Conservation (phyloP, 2,329 filamentous ascomycete genomes). For the Emergomyces pasteurianus region DNA sequence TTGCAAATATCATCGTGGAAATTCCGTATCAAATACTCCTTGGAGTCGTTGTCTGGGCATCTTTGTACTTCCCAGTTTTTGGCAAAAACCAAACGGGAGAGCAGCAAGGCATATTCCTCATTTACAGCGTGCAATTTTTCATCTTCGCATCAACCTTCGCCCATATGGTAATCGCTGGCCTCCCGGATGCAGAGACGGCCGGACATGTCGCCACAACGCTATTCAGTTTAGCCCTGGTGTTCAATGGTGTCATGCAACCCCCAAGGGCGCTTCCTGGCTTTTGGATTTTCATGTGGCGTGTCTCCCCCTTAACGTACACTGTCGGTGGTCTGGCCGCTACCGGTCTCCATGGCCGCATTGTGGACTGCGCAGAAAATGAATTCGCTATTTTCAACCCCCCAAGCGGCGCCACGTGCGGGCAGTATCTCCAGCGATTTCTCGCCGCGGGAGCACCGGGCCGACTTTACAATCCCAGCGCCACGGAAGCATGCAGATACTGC, state of each 20-base stretch:
- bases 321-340: slow-evolving; percentile 59
- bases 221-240: slow-evolving; percentile 62
- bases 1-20: slow-evolving; percentile 73
- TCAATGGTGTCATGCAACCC: slow-evolving; percentile 58
- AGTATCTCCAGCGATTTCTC: slow-evolving; percentile 48
- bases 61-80: slow-evolving; percentile 72
- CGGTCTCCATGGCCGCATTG: slow-evolving; percentile 54
- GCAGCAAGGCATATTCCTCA: slow-evolving; percentile 67
- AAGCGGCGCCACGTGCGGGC: slow-evolving; percentile 43
- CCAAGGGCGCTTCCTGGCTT: slow-evolving; percentile 55
- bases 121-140: slow-evolving; percentile 63
- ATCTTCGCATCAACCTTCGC: slow-evolving; percentile 74
- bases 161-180: slow-evolving; percentile 61
- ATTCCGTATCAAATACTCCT: slow-evolving; percentile 70
- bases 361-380: slow-evolving; percentile 60
- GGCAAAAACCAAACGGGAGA: slow-evolving; percentile 49
- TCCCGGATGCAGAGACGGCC: slow-evolving; percentile 62
- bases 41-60: slow-evolving; percentile 63
- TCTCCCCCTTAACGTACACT: slow-evolving; percentile 74
- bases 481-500: slow-evolving; percentile 41
- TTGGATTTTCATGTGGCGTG: slow-evolving; percentile 76
- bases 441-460: slow-evolving; percentile 37
- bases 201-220: slow-evolving; percentile 64
- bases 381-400: slow-evolving; percentile 54
- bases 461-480: slow-evolving; percentile 40